These are phyloP conservation scores for Penicillium brasilianum DNA, from an alignment of 2,329 filamentous ascomycete genomes.

Conservation along the genomic window DNA sequence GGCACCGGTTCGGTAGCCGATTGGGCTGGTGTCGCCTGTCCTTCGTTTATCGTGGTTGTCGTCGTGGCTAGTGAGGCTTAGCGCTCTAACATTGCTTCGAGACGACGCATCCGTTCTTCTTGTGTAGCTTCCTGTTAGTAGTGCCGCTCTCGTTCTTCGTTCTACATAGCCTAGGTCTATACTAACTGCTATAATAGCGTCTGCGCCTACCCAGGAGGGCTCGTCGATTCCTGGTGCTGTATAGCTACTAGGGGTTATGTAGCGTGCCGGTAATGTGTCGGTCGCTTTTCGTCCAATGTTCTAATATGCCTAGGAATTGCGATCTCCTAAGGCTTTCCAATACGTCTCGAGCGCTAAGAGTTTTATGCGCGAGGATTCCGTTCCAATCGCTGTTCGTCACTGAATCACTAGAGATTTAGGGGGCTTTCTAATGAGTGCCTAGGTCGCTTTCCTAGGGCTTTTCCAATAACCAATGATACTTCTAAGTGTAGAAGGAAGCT, in stretches of 20 bases:
- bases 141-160: neutral
- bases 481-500: slow-evolving; percentile 7
- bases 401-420: neutral
- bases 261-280: neutral
- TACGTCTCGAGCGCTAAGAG: neutral
- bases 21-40: neutral
- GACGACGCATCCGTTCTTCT: neutral
- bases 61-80: neutral
- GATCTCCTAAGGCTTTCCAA: neutral
- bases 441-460: slow-evolving; percentile 1
- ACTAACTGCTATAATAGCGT: neutral
- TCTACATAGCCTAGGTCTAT: neutral
- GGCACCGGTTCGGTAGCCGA: neutral
- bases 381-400: neutral
- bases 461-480: slow-evolving; percentile 14
- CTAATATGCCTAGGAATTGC: neutral
- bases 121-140: neutral
- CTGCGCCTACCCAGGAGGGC: neutral
- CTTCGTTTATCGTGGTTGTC: neutral
- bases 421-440: neutral
- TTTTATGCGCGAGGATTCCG: neutral
- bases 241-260: neutral
- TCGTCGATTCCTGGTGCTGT: neutral
- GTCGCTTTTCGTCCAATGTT: neutral
- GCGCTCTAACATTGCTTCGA: neutral